Evolutionary conservation across 202 grass and related monocot genomes (phyloP), one percentile per base, ranked within the genome.

Genomic region (Schoenoplectus tabernaemontani): DNA sequence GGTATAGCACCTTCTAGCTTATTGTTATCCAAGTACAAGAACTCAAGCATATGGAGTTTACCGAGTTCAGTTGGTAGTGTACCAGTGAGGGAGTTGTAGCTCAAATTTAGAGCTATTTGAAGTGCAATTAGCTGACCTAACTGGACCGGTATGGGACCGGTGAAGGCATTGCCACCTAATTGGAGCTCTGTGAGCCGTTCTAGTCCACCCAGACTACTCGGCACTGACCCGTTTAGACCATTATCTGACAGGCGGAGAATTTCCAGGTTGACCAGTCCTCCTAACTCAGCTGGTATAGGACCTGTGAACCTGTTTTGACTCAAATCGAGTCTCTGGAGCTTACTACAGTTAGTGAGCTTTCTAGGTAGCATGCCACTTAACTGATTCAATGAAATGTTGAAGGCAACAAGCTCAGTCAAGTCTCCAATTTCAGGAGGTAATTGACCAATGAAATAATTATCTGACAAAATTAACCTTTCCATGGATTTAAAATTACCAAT

Each of bases 281-380:
- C 96, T 28, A 99, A 54, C 72, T 92, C 90, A 77, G 61, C 39
- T 63, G 92, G 92, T 83, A 99, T 75, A 38, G 76, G 67, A 64
- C 96, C 96, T 51, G 64, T 81, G 62, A 99, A 87, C 54, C 66
- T 87, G 73, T 99, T 99, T 80, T 66, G 85, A 38, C 91, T 95
- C 51, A 99, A 88, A 83, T 99, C 91, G 87, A 99, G 90, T 88
- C 96, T 90, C 37, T 99, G 96, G 57, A 99, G 92, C 85, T 92
- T 95, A 9, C 47, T 88, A 33, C 96, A 99, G n/a, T 53, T 81
- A 7, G 88, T 83, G 51, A 99, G 20, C 82, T 91, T 85, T 3
- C 7, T 51, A 60, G 96, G 96, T 58, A 99, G 77, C 3, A 74
- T 73, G 26, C 91, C 92, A 0, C 57, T 86, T 59, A 99, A 78